These are phyloP conservation scores for Cystobasidium slooffiae DNA, from an alignment of 1,284 basidiomycete species.

Conservation along the genomic window DNA sequence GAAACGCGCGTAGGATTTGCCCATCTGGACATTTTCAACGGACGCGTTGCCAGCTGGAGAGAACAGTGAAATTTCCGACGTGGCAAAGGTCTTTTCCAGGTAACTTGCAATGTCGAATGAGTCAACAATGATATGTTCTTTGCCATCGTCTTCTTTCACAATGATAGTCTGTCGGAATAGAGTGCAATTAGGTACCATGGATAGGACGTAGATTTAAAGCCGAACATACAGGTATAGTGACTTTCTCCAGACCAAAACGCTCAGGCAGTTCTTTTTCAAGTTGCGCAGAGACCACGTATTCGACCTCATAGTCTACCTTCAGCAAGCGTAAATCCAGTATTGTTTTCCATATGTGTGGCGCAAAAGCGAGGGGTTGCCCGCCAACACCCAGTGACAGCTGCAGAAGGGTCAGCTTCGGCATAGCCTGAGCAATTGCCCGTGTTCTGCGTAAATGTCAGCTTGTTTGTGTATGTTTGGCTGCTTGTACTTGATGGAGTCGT, in stretches of 20 bases:
- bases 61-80: constrained; percentile 43
- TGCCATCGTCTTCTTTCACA: constrained; percentile 25
- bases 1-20: constrained; percentile 45
- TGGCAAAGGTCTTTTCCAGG: constrained; percentile 43
- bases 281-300: constrained; percentile 44
- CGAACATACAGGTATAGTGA: constrained; percentile 46
- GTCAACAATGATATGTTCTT: constrained; percentile 45
- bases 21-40: constrained; percentile 17
- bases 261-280: constrained; percentile 43
- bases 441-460: not conserved
- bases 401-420: constrained; percentile 16
- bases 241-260: constrained; percentile 43
- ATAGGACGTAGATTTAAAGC: not conserved
- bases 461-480: not conserved
- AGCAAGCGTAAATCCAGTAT: constrained; percentile 44
- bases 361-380: constrained; percentile 46
- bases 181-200: not conserved
- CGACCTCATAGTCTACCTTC: constrained; percentile 25
- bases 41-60: constrained; percentile 12
- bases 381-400: constrained; percentile 26
- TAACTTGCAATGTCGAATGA: constrained; percentile 47
- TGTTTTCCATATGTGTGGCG: constrained; percentile 50
- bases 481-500: not conserved
- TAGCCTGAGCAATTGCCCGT: not conserved
- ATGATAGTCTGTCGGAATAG: constrained; percentile 34